Evolutionary conservation across 306 rosid genomes (phyloP), one percentile per base, ranked within the genome.

Genomic region (Vigna angularis): DNA sequence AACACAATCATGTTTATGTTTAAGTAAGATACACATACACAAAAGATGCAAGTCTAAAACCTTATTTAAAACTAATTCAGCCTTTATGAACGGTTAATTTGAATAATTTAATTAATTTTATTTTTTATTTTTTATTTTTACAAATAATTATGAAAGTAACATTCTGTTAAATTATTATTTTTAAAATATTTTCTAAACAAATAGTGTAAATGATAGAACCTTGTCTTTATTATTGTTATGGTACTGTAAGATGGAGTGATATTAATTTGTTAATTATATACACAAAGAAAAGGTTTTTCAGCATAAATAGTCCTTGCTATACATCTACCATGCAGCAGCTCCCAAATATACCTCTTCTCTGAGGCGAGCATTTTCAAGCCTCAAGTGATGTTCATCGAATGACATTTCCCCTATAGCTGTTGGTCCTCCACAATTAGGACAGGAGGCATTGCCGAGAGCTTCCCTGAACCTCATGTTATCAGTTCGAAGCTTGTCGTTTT

Each of bases 351-450:
- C 99, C 98, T 96, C 99, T 90, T 96, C 99, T 63, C 98, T 58
- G 1, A 96, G 84, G 5, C 96, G 91, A 0, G 98, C 91, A 86
- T 93, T 96, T 82, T 96, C 99, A 1, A 96, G 87, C 75, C 98
- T 81, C 82, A 96, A 73, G 63, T 96, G 99, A 74, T 96, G 99
- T 36, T 96, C 99, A 62, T 96, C 99, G 13, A 96, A 96, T 1
- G 99, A 96, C 98, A 96, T 96, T 85, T 96, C 98, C 55, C 98
- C 99, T 0, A 96, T 80, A 10, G 98, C 94, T 1, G 98, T 91
- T 15, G 99, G 98, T 32, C 99, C 99, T 13, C 99, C 99, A 4
- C 99, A 96, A 36, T 93, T 93, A 11, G 97, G 99, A 75, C 99
- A 96, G 0, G 98, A 96, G 14, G 99, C 96, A 73, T 93, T 96